These are phyloP conservation scores for Aspergillus nomiae DNA, from an alignment of 2,329 filamentous ascomycete genomes.

Conservation along the genomic window DNA sequence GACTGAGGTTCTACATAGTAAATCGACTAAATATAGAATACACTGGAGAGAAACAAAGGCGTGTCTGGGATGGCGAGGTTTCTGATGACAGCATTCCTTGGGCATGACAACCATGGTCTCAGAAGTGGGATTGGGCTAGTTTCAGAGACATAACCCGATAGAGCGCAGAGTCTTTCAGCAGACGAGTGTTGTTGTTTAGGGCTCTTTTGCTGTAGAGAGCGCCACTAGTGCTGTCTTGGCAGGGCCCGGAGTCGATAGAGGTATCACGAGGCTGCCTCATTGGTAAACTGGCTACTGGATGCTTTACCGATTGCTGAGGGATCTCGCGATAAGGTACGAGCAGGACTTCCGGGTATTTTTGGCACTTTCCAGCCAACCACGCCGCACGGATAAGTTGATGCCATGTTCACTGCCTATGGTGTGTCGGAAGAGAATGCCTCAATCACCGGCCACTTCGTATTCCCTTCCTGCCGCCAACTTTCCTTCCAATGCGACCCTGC, in stretches of 20 bases:
- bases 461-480: not conserved
- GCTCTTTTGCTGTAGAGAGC: not conserved
- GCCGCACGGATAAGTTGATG: not conserved
- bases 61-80: not conserved
- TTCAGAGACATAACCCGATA: not conserved
- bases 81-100: slow-evolving; percentile 1
- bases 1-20: not conserved
- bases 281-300: not conserved
- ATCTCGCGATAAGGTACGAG: not conserved
- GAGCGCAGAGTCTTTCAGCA: not conserved
- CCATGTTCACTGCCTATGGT: not conserved
- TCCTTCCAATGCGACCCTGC: not conserved
- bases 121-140: not conserved
- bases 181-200: not conserved
- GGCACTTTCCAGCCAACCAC: not conserved
- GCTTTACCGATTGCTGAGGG: not conserved
- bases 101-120: slow-evolving; percentile 1
- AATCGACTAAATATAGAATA: slow-evolving; percentile 2
- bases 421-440: not conserved
- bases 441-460: not conserved
- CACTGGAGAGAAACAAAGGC: not conserved
- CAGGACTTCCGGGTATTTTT: not conserved
- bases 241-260: not conserved
- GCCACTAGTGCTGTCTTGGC: slow-evolving; percentile 1
- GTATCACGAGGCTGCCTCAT: too few relatives aligned